These are phyloP conservation scores for Mariannaea sp. DNA, from an alignment of 2,329 filamentous ascomycete genomes.

Conservation along the genomic window DNA sequence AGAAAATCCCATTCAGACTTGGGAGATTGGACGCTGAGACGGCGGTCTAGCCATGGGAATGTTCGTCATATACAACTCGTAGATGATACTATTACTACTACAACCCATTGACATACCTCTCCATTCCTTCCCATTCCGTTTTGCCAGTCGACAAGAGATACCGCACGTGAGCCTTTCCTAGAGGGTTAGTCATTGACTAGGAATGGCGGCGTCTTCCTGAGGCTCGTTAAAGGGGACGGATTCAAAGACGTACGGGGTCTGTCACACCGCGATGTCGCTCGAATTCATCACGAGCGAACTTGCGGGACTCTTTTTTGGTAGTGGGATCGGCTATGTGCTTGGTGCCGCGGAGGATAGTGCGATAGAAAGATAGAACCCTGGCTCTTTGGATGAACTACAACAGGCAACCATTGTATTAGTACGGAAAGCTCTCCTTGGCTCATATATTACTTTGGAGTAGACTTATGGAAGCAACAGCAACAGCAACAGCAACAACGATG, in stretches of 20 bases:
- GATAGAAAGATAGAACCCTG: conserved; percentile 61
- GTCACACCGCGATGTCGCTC: conserved; percentile 61
- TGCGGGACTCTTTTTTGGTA: conserved; percentile 60
- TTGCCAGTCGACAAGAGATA: conserved; percentile 69
- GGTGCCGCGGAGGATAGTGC: conserved; percentile 61
- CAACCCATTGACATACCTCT: conserved; percentile 48
- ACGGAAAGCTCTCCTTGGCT: not conserved
- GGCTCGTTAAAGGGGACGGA: not conserved
- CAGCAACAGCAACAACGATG: not conserved
- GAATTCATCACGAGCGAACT: conserved; percentile 64
- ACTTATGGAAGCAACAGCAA: not conserved
- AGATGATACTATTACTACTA: conserved; percentile 43
- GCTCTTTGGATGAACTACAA: conserved; percentile 67
- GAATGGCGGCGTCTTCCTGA: not conserved
- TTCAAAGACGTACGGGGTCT: conserved; percentile 55
- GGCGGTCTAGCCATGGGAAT: conserved; percentile 6
- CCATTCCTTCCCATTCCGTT: conserved; percentile 68
- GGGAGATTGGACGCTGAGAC: conserved; percentile 12
- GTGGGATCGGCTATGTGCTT: conserved; percentile 54
- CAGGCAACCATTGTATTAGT: conserved; percentile 13
- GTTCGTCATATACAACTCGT: conserved; percentile 38
- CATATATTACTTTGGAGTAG: no score
- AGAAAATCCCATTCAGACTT: conserved; percentile 6
- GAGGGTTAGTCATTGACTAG: conserved; percentile 2
- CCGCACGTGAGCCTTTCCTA: conserved; percentile 58